Percentiles rank a stretch among this genome's conserved stretches.
Evolutionary conservation across 2,329 filamentous ascomycete genomes (phyloP).

Genomic region (Drechslerella coelobrocha): DNA sequence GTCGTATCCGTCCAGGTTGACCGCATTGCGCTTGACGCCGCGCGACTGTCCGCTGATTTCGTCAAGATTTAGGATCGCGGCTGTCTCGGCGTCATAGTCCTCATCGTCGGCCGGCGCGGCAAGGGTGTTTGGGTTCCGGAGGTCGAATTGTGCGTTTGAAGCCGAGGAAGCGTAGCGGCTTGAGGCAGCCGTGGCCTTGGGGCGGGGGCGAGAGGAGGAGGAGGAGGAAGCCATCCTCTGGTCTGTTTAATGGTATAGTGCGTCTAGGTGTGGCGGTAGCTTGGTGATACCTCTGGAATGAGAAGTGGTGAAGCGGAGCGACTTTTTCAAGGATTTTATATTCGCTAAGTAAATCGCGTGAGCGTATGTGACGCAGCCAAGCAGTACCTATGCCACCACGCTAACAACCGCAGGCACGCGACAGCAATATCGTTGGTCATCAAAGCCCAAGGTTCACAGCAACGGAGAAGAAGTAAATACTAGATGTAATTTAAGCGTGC

Average conservation of each 20-base stretch:
- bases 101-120: constrained; percentile 76
- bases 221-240: constrained; percentile 2
- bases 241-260: not conserved
- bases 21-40: constrained; percentile 85
- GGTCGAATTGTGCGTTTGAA: constrained; percentile 71
- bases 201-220: constrained; percentile 26
- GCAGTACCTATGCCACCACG: too few species aligned
- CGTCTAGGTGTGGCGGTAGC: not conserved
- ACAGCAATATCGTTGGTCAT: too few species aligned
- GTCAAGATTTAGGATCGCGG: constrained; percentile 83
- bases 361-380: too few species aligned
- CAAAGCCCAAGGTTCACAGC: not conserved
- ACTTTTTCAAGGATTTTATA: too few species aligned
- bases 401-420: too few species aligned
- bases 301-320: too few species aligned
- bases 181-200: constrained; percentile 36
- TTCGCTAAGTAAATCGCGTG: too few species aligned
- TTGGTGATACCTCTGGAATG: too few species aligned
- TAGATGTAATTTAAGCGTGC: constrained; percentile 1
- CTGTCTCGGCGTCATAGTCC: constrained; percentile 59
- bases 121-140: constrained; percentile 90
- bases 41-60: constrained; percentile 79
- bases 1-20: constrained; percentile 96
- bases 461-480: not conserved
- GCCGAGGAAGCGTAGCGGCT: constrained; percentile 42